Conservation (phyloP, 352 stramenopile genomes). For the Phytopythium chamaehyphon region DNA sequence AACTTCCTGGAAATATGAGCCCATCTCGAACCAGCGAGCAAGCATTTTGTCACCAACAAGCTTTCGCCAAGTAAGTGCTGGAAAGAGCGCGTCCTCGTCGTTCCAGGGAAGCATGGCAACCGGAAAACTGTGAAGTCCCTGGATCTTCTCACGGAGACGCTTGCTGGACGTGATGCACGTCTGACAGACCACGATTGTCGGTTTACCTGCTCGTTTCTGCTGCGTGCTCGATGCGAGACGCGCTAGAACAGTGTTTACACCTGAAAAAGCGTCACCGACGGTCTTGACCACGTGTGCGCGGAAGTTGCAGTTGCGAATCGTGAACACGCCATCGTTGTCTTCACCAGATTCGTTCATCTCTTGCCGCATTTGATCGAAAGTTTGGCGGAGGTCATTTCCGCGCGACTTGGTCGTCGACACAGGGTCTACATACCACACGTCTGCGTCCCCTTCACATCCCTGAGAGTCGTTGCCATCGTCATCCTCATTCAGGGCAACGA, state of each 20-base stretch:
- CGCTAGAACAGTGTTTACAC: constrained; percentile 85
- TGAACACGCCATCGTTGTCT: constrained; percentile 7
- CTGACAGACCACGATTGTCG: constrained; percentile 89
- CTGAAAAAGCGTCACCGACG: constrained; percentile 73
- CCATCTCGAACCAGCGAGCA: constrained; percentile 74
- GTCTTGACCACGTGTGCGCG: constrained; percentile 76
- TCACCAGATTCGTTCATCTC: constrained; percentile 31
- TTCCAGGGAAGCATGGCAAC: constrained; percentile 87
- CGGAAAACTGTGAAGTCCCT: constrained; percentile 91
- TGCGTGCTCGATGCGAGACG: constrained; percentile 83
- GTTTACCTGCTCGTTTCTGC: constrained; percentile 23
- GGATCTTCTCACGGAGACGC: constrained; percentile 74
- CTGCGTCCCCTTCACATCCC: constrained; percentile 34
- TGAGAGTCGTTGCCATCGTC: constrained; percentile 15
- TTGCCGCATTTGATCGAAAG: constrained; percentile 40
- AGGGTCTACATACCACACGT: constrained; percentile 68
- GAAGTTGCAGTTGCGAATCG: constrained; percentile 51
- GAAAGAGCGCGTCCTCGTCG: constrained; percentile 74
- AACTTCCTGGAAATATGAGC: constrained; percentile 89
- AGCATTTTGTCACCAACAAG: constrained; percentile 77
- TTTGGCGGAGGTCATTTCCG: constrained; percentile 41
- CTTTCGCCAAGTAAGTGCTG: constrained; percentile 94
- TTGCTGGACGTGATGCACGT: constrained; percentile 56
- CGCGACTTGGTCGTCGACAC: constrained; percentile 52
- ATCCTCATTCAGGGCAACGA: constrained; percentile 43